Conservation (phyloP, 768 basidiomycete genomes). For the Gymnopilus junonius region DNA sequence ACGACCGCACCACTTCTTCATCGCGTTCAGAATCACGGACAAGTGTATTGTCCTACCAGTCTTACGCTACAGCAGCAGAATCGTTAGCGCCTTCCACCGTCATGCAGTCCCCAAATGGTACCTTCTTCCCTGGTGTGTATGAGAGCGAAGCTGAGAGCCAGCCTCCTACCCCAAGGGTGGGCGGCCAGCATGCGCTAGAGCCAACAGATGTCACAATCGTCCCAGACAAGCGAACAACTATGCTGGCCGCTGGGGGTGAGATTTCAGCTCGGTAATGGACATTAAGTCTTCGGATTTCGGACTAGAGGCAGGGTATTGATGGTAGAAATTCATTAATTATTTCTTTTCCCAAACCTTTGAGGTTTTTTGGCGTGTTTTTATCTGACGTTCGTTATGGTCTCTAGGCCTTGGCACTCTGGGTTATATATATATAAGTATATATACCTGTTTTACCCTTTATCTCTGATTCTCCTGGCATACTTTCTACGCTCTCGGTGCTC, state of each 20-base stretch:
- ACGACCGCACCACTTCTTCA: constrained; percentile 15
- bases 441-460: neutral
- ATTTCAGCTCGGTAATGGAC: neutral
- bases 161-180: constrained; percentile 19
- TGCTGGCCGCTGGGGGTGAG: neutral
- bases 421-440: too few relatives aligned
- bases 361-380: neutral
- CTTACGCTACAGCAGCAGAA: constrained; percentile 39
- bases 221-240: neutral
- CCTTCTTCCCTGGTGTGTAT: constrained; percentile 9
- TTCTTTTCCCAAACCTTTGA: neutral
- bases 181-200: constrained; percentile 19
- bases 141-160: constrained; percentile 11
- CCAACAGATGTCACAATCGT: constrained; percentile 24
- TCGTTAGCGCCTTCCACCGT: constrained; percentile 23
- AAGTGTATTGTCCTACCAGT: constrained; percentile 31
- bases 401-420: neutral
- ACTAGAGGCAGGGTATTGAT: neutral
- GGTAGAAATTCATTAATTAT: neutral
- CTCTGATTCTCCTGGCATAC: neutral
- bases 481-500: neutral
- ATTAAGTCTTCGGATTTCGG: neutral
- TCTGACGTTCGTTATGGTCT: neutral
- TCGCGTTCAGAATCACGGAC: constrained; percentile 25
- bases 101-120: neutral